Evolutionary conservation across 1,284 basidiomycete genomes (phyloP), one percentile per base, ranked within the genome.

Genomic region (Puccinia coronata): DNA sequence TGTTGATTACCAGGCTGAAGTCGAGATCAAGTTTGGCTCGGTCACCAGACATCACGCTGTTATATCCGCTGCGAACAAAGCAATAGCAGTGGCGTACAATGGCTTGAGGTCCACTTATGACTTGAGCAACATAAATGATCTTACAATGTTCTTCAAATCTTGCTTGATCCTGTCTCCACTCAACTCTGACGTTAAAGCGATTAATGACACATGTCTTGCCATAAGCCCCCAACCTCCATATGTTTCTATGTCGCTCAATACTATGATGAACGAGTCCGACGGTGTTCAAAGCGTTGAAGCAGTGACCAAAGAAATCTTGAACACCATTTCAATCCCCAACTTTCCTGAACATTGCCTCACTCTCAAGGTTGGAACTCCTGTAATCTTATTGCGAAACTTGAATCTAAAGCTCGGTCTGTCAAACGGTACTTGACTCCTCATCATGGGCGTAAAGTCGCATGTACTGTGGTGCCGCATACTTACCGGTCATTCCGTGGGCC

Each of bases 301-400:
- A 39, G 18, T 65, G 36, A 5, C 61, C 9, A n/a, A 36, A 65
- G 61, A 65, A n/a, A 18, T 65, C 9, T 23, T 65, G 31, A 2
- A 9, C 9, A 39, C 31, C 5, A 14, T 65, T 9, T 39, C 34
- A 3, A 65, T 65, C 8, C 61, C 61, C 25, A 34, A 34, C 3
- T 73, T 73, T 20, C 71, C 71, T 2, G 36, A 49, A 12, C 18
- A 25, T 20, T 1, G 1, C 16, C 16, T 73, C 8, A 3, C 1
- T 36, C 20, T 73, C 4, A 73, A 73, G 28, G 25, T 55, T 0
- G 49, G 49, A 1, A 34, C 23, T 3, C 71, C 49, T 12, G 14
- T 73, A 3, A 73, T 73, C 16, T 9, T 73, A 1, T 34, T 73
- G 11, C 9, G 71, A 18, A 73, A 73, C 28, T 36, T 73, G 18